Percentiles rank a stretch among this genome's conserved stretches.
phyloP scores from a whole-genome alignment of 768 basidiomycete species.

The Podaxis sp. region DNA sequence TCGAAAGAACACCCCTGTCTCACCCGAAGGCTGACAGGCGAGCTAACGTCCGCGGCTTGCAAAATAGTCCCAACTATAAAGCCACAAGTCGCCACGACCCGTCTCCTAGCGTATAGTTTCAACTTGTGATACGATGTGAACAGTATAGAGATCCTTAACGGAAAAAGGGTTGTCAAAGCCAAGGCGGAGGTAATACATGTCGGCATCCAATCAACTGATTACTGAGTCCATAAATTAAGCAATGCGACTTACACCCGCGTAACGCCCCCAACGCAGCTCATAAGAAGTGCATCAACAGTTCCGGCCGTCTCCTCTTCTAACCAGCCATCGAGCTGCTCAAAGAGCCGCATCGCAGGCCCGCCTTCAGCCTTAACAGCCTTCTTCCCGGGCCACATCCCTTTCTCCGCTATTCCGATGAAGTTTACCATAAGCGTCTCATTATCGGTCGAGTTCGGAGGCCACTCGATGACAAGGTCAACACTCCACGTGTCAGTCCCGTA shows the following conservation, averaged over 20 bases:
- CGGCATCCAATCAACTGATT: background rate
- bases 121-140: background rate
- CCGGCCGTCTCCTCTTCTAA: constrained; percentile 61
- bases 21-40: background rate
- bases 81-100: background rate
- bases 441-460: constrained; percentile 30
- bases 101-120: background rate
- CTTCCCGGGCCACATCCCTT: constrained; percentile 83
- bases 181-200: background rate
- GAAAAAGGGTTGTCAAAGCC: background rate
- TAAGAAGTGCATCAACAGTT: constrained; percentile 62
- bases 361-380: constrained; percentile 44
- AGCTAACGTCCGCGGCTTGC: background rate
- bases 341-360: constrained; percentile 67
- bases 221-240: constrained; percentile 7
- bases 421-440: constrained; percentile 51
- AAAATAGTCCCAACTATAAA: background rate
- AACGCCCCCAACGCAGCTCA: constrained; percentile 72
- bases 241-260: constrained; percentile 29
- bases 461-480: constrained; percentile 68
- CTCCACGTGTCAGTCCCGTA: constrained; percentile 74
- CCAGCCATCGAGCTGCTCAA: constrained; percentile 76
- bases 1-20: background rate
- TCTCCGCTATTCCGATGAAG: constrained; percentile 82
- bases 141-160: background rate